phyloP scores from a whole-genome alignment of 164 flowering plant species.

The Warburgia ugandensis region DNA sequence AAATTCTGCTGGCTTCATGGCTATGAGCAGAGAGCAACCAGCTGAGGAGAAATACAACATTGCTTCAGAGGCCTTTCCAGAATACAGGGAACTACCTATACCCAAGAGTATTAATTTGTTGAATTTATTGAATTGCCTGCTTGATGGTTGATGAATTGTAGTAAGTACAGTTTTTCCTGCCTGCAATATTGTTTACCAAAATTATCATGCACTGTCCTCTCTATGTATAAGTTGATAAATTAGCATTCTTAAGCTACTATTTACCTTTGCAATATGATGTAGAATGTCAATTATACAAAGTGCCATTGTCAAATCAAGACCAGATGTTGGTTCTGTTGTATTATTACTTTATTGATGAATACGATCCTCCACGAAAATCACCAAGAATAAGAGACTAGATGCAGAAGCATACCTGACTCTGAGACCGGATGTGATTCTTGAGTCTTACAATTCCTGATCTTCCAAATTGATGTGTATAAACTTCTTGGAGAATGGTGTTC shows the following conservation, averaged over 20 bases:
- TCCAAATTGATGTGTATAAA: no score
- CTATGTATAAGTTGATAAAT: background rate
- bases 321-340: conserved; percentile 3
- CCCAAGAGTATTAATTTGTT: conserved; percentile 5
- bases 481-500: no score
- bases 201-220: background rate
- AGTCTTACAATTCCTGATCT: no score
- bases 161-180: conserved; percentile 6
- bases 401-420: no score
- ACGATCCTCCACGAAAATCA: no score
- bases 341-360: no score
- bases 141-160: conserved; percentile 5
- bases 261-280: conserved; percentile 5
- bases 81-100: conserved; percentile 1
- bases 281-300: background rate
- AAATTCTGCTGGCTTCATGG: conserved; percentile 10
- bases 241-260: background rate
- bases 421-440: no score
- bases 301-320: conserved; percentile 1
- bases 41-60: conserved; percentile 5
- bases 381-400: no score
- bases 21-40: conserved; percentile 6
- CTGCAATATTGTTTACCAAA: background rate
- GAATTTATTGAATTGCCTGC: conserved; percentile 3
- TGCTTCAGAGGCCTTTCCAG: conserved; percentile 10